Percentiles rank a stretch among this genome's conserved stretches.
Evolutionary conservation across 345 rosid species (phyloP).

Genomic region (Sisymbrium irio): DNA sequence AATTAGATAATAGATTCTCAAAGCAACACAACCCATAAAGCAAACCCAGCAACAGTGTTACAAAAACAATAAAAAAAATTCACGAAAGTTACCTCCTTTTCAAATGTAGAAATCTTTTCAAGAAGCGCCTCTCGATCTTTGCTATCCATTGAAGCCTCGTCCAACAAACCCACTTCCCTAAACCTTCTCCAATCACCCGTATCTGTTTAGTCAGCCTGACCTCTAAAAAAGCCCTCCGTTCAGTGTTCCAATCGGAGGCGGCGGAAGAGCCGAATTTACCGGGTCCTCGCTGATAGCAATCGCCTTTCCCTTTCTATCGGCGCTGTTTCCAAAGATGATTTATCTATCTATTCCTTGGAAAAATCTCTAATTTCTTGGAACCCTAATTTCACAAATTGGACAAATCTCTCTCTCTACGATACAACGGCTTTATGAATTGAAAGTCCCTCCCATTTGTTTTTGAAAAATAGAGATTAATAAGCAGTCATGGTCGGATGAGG

Average conservation of each 20-base stretch:
- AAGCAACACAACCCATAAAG: neutral
- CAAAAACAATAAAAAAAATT: neutral
- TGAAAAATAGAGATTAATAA: too few relatives aligned
- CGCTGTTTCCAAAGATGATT: too few relatives aligned
- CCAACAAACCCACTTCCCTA: conserved; percentile 77
- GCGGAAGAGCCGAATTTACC: conserved; percentile 38
- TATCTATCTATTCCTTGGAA: too few relatives aligned
- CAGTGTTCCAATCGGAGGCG: conserved; percentile 57
- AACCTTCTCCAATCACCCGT: conserved; percentile 80
- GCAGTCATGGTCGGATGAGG: too few relatives aligned
- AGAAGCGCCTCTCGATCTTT: conserved; percentile 73
- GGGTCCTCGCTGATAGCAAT: conserved; percentile 47
- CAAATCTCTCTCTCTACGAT: neutral
- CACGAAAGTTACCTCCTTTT: conserved; percentile 63
- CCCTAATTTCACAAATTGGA: conserved; percentile 22
- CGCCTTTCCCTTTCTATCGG: conserved; percentile 63
- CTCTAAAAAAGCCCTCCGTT: conserved; percentile 22
- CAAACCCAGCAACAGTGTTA: neutral
- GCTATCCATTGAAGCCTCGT: conserved; percentile 67
- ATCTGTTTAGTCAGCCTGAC: conserved; percentile 31
- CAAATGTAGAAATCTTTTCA: conserved; percentile 58
- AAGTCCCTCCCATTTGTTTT: too few relatives aligned
- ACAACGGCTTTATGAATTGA: conserved; percentile 28
- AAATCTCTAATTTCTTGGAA: too few relatives aligned
- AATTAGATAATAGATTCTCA: conserved; percentile 1